These are phyloP conservation scores for Panellus pusillus DNA, from an alignment of 768 basidiomycete genomes.

Conservation along the genomic window DNA sequence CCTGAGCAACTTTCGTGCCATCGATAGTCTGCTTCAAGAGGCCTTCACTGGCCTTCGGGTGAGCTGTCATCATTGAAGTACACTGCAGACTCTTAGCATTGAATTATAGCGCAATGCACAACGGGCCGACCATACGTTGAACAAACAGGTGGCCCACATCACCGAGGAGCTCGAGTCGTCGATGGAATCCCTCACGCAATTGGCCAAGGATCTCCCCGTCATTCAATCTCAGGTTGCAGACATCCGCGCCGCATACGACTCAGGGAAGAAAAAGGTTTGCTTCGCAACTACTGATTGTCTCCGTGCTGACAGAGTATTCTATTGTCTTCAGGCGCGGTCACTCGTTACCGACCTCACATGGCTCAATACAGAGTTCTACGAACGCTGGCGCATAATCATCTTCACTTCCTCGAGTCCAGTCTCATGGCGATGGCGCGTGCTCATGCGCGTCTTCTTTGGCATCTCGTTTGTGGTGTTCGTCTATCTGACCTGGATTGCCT, in stretches of 20 bases:
- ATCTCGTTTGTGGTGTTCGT: constrained; percentile 57
- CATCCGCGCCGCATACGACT: constrained; percentile 68
- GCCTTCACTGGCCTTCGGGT: constrained; percentile 63
- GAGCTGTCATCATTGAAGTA: constrained; percentile 17
- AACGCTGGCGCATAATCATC: constrained; percentile 72
- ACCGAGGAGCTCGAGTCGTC: constrained; percentile 61
- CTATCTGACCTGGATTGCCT: constrained; percentile 59
- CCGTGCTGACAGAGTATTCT: neutral
- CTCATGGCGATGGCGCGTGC: constrained; percentile 65
- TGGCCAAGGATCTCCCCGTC: constrained; percentile 59
- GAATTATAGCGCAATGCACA: constrained; percentile 51
- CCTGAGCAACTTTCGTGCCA: constrained; percentile 72
- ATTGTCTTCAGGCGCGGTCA: constrained; percentile 51
- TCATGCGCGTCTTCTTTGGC: constrained; percentile 62
- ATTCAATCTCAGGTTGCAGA: constrained; percentile 61
- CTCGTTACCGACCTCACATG: constrained; percentile 68
- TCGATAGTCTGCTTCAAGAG: constrained; percentile 69
- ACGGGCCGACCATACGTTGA: constrained; percentile 58
- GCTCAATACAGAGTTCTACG: constrained; percentile 78
- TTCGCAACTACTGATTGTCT: neutral
- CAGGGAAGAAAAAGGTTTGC: constrained; percentile 65
- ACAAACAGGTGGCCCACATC: constrained; percentile 62
- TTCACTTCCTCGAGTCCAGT: constrained; percentile 75
- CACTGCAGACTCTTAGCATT: constrained; percentile 1
- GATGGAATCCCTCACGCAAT: constrained; percentile 53